A percentile compares a stretch with the other conserved stretches of the same genome.
Conservation (phyloP, 257 asterid genomes). For the Solanum pimpinellifolium region DNA sequence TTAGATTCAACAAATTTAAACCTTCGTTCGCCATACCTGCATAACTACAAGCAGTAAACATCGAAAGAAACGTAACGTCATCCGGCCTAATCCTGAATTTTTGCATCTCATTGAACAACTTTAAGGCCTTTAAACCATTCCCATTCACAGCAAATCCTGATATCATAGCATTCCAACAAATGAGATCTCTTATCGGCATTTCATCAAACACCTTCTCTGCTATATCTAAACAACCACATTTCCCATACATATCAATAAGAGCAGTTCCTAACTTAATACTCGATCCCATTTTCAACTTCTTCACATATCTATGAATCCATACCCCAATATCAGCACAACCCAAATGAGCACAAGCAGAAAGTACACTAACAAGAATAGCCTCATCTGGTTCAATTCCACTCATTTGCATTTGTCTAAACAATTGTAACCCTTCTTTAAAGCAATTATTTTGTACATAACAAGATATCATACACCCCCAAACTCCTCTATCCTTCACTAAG, state of each 20-base stretch:
- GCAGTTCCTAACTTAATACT: constrained; percentile 47
- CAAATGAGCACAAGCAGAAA: constrained; percentile 57
- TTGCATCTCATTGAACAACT: constrained; percentile 42
- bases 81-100: constrained; percentile 32
- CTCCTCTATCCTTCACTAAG: constrained; percentile 47
- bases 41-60: constrained; percentile 62
- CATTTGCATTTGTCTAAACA: constrained; percentile 61
- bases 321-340: constrained; percentile 57
- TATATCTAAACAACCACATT: constrained; percentile 51
- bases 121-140: constrained; percentile 31
- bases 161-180: constrained; percentile 66
- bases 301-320: constrained; percentile 48
- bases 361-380: constrained; percentile 39
- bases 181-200: constrained; percentile 46
- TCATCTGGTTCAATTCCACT: constrained; percentile 55
- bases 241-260: constrained; percentile 48
- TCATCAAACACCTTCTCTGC: constrained; percentile 43
- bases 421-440: constrained; percentile 56
- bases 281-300: constrained; percentile 12
- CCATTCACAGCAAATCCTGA: constrained; percentile 70
- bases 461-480: constrained; percentile 72
- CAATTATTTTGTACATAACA: constrained; percentile 67
- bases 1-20: constrained; percentile 21
- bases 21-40: constrained; percentile 54
- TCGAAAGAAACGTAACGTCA: constrained; percentile 39